These are phyloP conservation scores for Mediolabrus comicus DNA, from an alignment of 108 stramenopile genomes.

Conservation along the genomic window DNA sequence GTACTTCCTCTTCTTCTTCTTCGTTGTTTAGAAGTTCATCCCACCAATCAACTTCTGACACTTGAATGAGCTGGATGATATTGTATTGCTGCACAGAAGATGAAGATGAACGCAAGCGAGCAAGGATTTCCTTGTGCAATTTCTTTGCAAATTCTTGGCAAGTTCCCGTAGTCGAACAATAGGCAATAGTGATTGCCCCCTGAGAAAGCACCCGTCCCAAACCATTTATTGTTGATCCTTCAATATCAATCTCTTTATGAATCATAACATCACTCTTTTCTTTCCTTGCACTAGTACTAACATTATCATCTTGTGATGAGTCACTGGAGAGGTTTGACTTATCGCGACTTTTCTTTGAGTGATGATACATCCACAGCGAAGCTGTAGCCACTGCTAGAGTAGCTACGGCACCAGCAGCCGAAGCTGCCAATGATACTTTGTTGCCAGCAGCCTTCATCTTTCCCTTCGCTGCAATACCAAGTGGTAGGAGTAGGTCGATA, in stretches of 20 bases:
- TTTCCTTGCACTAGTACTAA: neutral
- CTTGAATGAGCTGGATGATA: slow-evolving; percentile 37
- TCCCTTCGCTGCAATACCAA: too few species aligned
- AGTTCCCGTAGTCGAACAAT: slow-evolving; percentile 82
- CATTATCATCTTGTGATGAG: neutral
- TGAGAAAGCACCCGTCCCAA: slow-evolving; percentile 5
- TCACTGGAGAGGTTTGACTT: neutral
- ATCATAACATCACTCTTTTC: neutral
- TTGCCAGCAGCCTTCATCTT: too few species aligned
- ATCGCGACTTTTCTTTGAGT: neutral
- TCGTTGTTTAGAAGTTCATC: slow-evolving; percentile 86
- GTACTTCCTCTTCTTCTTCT: slow-evolving; percentile 33
- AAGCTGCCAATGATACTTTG: neutral
- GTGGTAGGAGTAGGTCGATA: too few species aligned
- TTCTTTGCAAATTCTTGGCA: slow-evolving; percentile 55
- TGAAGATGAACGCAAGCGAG: neutral
- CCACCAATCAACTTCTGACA: slow-evolving; percentile 87
- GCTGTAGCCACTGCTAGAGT: neutral
- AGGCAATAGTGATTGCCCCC: slow-evolving; percentile 70
- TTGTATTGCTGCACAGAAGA: neutral
- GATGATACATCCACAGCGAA: neutral
- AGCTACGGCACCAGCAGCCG: neutral
- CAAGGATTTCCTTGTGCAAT: slow-evolving; percentile 19
- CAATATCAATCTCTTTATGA: slow-evolving; percentile 7
- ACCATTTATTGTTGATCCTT: neutral